Conservation (phyloP, 1,284 basidiomycete genomes). For the Fomes fomentarius region DNA sequence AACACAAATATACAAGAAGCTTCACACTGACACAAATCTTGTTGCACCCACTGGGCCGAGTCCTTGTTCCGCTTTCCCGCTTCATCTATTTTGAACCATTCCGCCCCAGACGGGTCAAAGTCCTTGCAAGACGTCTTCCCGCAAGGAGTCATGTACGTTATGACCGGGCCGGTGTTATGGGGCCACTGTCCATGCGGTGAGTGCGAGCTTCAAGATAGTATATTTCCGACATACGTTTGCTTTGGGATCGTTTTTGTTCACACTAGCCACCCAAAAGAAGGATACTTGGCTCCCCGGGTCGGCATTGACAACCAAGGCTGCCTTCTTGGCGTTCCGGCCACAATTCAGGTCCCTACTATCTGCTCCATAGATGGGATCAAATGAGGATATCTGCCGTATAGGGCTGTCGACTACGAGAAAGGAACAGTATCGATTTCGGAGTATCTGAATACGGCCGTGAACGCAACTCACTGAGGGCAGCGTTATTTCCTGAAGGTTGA, state of each 20-base stretch:
- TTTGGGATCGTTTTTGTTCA: background rate
- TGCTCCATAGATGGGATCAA: background rate
- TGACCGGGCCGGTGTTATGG: slow-evolving; percentile 55
- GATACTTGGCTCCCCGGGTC: background rate
- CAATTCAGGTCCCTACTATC: background rate
- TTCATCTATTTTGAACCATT: slow-evolving; percentile 73
- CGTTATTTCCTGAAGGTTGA: background rate
- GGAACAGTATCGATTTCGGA: too few relatives aligned
- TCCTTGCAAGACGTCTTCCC: slow-evolving; percentile 56
- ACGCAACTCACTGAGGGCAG: too few relatives aligned
- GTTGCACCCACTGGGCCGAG: slow-evolving; percentile 39
- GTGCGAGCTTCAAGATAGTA: background rate
- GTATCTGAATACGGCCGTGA: too few relatives aligned
- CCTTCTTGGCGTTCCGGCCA: background rate
- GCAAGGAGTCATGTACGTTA: slow-evolving; percentile 73
- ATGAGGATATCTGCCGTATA: background rate
- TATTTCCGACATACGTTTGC: background rate
- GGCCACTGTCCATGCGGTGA: slow-evolving; percentile 38
- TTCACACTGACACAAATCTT: slow-evolving; percentile 41
- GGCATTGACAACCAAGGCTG: background rate
- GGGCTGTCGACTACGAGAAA: background rate
- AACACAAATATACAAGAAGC: background rate
- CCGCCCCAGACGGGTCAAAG: slow-evolving; percentile 57
- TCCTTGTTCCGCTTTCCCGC: slow-evolving; percentile 41
- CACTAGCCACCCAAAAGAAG: background rate